Evolutionary conservation across 1,139 yeast species (phyloP).

Genomic region (Kodamaea derodonti): DNA sequence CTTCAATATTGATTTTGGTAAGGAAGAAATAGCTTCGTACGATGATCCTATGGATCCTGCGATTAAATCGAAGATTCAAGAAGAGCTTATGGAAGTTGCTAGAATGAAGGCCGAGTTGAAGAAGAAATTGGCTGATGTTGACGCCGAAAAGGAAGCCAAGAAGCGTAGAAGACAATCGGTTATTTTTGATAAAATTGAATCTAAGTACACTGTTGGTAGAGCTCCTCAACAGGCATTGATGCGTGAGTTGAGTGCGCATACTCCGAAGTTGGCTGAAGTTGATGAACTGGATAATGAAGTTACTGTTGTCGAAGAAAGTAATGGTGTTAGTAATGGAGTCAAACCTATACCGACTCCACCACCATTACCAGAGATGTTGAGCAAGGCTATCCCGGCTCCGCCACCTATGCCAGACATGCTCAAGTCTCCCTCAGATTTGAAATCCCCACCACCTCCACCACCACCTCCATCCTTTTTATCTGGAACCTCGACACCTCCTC

Average conservation of each 20-base stretch:
- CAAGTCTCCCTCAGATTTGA: not conserved
- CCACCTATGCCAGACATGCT: slow-evolving; percentile 1
- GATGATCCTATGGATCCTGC: slow-evolving; percentile 26
- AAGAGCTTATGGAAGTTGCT: slow-evolving; percentile 46
- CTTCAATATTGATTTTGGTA: slow-evolving; percentile 52
- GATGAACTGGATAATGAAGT: slow-evolving; percentile 11
- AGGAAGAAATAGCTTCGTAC: slow-evolving; percentile 16
- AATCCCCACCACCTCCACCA: slow-evolving; percentile 11
- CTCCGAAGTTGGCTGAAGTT: slow-evolving; percentile 35
- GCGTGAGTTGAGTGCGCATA: slow-evolving; percentile 54
- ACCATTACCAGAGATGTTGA: not conserved
- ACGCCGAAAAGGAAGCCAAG: slow-evolving; percentile 4
- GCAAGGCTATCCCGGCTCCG: not conserved
- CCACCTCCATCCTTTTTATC: slow-evolving; percentile 4
- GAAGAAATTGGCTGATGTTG: slow-evolving; percentile 25
- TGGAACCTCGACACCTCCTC: slow-evolving; percentile 9
- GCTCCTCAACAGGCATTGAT: slow-evolving; percentile 28
- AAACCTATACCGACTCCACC: slow-evolving; percentile 4
- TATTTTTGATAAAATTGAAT: slow-evolving; percentile 35
- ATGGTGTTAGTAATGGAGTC: not conserved
- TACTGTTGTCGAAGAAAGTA: not conserved
- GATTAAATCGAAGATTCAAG: slow-evolving; percentile 34
- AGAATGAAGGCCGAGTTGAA: slow-evolving; percentile 41
- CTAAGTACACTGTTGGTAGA: slow-evolving; percentile 48
- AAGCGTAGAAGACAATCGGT: slow-evolving; percentile 17